Conservation (phyloP, 805 yeast genomes). For the Teunomyces stri region DNA sequence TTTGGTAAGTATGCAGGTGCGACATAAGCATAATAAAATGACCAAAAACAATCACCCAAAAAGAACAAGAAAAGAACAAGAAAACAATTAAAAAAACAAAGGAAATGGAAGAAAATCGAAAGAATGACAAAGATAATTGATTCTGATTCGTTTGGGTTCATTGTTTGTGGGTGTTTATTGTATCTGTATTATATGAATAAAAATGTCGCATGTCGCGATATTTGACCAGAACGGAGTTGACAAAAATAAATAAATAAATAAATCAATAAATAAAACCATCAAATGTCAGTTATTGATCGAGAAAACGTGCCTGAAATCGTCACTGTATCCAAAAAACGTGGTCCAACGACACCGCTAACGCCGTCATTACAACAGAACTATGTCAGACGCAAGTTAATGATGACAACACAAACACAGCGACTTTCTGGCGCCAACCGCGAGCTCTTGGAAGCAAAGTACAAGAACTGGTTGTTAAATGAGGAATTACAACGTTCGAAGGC, state of each 20-base stretch:
- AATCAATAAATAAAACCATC: neutral
- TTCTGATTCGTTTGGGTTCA: neutral
- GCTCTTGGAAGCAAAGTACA: slow-evolving; percentile 24
- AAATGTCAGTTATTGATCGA: neutral
- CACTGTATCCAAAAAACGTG: slow-evolving; percentile 10
- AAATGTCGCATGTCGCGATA: no score
- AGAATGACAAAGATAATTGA: no score
- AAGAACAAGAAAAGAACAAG: neutral
- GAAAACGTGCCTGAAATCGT: neutral
- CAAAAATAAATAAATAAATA: neutral
- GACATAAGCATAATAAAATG: neutral
- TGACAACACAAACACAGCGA: slow-evolving; percentile 3
- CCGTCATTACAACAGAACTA: slow-evolving; percentile 22
- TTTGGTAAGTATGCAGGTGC: neutral
- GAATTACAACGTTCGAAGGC: slow-evolving; percentile 21
- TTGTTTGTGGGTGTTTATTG: neutral
- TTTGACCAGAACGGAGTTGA: neutral
- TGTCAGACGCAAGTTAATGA: slow-evolving; percentile 13
- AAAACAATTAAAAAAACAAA: neutral
- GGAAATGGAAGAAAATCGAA: no score
- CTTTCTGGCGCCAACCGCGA: slow-evolving; percentile 11
- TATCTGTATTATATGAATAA: no score
- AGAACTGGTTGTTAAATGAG: slow-evolving; percentile 29
- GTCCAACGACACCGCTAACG: slow-evolving; percentile 36
- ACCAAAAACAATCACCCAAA: neutral